A percentile compares a stretch with the other conserved stretches of the same genome.
Evolutionary conservation across 2,329 filamentous ascomycete genomes (phyloP).

Genomic region (Aspergillus tanneri): DNA sequence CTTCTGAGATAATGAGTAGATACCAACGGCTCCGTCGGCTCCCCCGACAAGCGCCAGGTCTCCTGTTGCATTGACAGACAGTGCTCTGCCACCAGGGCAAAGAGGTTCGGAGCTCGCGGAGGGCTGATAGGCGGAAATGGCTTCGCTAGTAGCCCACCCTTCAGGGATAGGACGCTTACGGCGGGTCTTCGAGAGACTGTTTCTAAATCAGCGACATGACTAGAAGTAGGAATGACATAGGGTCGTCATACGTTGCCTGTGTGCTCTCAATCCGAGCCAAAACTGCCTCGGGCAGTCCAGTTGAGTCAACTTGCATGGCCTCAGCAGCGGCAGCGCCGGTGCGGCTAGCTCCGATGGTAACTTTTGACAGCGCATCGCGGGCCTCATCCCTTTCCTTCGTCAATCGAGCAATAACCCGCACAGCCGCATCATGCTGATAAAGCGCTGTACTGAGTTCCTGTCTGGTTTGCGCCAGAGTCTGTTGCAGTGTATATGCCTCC

Average conservation of each 20-base stretch:
- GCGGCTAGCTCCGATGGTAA: conserved; percentile 66
- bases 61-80: conserved; percentile 60
- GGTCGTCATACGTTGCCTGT: conserved; percentile 68
- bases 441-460: conserved; percentile 92
- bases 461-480: conserved; percentile 83
- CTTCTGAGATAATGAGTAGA: conserved; percentile 76
- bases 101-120: conserved; percentile 55
- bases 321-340: conserved; percentile 61
- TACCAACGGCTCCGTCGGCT: conserved; percentile 68
- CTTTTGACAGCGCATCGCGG: conserved; percentile 79
- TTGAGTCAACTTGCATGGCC: conserved; percentile 87
- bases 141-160: conserved; percentile 77
- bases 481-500: conserved; percentile 86
- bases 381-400: conserved; percentile 92
- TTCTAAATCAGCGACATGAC: conserved; percentile 13
- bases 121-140: conserved; percentile 61
- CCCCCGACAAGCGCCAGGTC: conserved; percentile 73
- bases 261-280: conserved; percentile 73
- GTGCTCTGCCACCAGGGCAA: conserved; percentile 57
- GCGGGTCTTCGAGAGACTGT: conserved; percentile 78
- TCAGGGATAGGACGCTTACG: conserved; percentile 85
- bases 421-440: conserved; percentile 97
- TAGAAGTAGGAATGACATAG: neutral
- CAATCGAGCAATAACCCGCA: conserved; percentile 86
- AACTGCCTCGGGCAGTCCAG: conserved; percentile 71